Percentiles rank a stretch among this genome's conserved stretches.
These are phyloP conservation scores for Puccinia novopanici DNA, from an alignment of 1,284 basidiomycete species.

Conservation along the genomic window DNA sequence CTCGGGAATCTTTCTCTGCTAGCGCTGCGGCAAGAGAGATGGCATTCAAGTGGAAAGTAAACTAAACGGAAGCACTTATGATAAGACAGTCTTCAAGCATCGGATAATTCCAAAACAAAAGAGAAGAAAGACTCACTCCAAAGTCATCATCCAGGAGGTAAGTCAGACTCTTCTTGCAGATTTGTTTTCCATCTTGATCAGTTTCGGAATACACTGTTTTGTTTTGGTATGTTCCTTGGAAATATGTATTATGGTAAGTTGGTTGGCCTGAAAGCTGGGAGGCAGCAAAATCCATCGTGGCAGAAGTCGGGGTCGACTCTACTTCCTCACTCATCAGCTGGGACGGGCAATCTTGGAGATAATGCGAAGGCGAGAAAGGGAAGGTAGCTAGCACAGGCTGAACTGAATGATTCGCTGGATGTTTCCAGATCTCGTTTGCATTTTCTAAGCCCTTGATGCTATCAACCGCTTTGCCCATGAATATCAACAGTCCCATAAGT, in stretches of 20 bases:
- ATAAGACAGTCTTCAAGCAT: too few relatives aligned
- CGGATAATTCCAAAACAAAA: too few relatives aligned
- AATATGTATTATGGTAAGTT: constrained; percentile 24
- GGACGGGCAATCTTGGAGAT: constrained; percentile 29
- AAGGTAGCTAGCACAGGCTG: neutral
- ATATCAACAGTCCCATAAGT: constrained; percentile 33
- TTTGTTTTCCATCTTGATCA: constrained; percentile 17
- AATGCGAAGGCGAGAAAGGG: constrained; percentile 45
- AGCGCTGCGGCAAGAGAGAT: constrained; percentile 34
- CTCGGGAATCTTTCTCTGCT: constrained; percentile 36
- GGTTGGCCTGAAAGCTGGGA: neutral
- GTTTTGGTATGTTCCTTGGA: constrained; percentile 14
- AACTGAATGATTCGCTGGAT: neutral
- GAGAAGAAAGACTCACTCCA: constrained; percentile 29
- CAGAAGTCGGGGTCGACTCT: neutral
- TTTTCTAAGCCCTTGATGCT: neutral
- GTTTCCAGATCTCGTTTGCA: neutral
- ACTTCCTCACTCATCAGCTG: neutral
- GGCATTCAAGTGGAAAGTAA: constrained; percentile 49
- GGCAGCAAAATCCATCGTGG: neutral
- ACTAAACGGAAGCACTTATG: constrained; percentile 10
- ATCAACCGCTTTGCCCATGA: constrained; percentile 19
- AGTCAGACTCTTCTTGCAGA: constrained; percentile 41
- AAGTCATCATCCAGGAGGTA: constrained; percentile 50
- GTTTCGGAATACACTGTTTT: constrained; percentile 34